Percentiles rank a stretch among this genome's conserved stretches.
These are phyloP conservation scores for Claviceps digitariae DNA, from an alignment of 2,329 filamentous ascomycete genomes.

Conservation along the genomic window DNA sequence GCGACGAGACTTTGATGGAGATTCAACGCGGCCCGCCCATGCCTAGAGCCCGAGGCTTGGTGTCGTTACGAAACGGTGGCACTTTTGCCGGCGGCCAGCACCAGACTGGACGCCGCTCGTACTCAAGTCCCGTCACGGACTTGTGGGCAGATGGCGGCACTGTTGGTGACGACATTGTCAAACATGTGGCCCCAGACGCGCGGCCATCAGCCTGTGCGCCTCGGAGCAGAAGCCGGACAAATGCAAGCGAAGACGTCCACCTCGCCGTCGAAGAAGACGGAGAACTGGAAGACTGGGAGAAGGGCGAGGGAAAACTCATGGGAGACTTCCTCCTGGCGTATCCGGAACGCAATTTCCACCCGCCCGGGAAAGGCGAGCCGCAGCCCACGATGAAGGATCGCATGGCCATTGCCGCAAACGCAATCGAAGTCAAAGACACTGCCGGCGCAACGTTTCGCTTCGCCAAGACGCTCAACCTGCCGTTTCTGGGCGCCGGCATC, in stretches of 20 bases:
- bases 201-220: conserved; percentile 12
- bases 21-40: conserved; percentile 42
- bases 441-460: conserved; percentile 66
- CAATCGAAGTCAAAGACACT: conserved; percentile 45
- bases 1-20: conserved; percentile 32
- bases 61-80: conserved; percentile 35
- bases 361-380: conserved; percentile 40
- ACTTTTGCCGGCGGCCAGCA: conserved; percentile 41
- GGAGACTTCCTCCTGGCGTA: conserved; percentile 55
- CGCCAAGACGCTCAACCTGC: conserved; percentile 70
- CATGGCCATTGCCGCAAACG: conserved; percentile 40
- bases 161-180: conserved; percentile 42
- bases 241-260: conserved; percentile 17
- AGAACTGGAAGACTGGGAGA: conserved; percentile 57
- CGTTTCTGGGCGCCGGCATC: conserved; percentile 81
- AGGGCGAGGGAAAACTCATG: conserved; percentile 46
- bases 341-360: conserved; percentile 38
- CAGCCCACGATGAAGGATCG: conserved; percentile 40
- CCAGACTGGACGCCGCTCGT: conserved; percentile 64
- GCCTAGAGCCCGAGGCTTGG: conserved; percentile 39
- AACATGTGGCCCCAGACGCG: conserved; percentile 56
- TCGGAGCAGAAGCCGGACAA: conserved; percentile 17
- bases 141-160: conserved; percentile 67
- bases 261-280: conserved; percentile 34
- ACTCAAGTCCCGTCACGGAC: conserved; percentile 63